These are phyloP conservation scores for Gossypium aridum DNA, from an alignment of 441 rosid genomes.

Conservation along the genomic window DNA sequence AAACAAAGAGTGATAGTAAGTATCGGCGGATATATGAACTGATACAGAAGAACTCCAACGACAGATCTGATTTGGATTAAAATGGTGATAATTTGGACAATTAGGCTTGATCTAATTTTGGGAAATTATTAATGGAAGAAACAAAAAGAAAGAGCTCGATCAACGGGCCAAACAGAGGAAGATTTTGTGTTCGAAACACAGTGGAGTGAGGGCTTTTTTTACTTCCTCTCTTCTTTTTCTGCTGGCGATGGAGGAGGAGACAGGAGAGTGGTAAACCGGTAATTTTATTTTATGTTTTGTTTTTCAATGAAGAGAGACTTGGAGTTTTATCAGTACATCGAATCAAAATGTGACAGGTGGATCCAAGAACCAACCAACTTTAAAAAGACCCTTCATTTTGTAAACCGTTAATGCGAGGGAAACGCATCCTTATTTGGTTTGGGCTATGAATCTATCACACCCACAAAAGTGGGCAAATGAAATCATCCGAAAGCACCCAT, in stretches of 20 bases:
- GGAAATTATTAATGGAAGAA: not conserved
- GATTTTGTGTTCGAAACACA: not conserved
- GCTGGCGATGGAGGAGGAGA: not conserved
- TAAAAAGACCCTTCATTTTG: not conserved
- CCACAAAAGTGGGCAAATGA: not conserved
- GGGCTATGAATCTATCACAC: not conserved
- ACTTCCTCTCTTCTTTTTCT: not conserved
- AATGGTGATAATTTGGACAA: not conserved
- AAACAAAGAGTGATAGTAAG: not conserved
- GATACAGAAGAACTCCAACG: not conserved
- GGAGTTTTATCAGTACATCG: not conserved
- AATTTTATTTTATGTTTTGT: not conserved
- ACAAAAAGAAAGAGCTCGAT: not conserved
- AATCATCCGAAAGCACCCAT: not conserved
- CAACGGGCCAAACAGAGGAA: not conserved
- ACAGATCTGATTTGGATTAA: not conserved
- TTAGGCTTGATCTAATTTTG: constrained; percentile 19
- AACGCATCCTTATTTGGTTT: not conserved
- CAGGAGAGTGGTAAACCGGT: not conserved
- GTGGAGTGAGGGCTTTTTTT: not conserved
- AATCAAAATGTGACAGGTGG: not conserved
- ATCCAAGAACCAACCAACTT: not conserved
- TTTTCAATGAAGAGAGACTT: not conserved
- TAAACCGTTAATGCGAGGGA: not conserved
- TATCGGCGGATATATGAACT: not conserved